Evolutionary conservation across 2,329 filamentous ascomycete genomes (phyloP).

Genomic region (Pseudocercospora vitis): DNA sequence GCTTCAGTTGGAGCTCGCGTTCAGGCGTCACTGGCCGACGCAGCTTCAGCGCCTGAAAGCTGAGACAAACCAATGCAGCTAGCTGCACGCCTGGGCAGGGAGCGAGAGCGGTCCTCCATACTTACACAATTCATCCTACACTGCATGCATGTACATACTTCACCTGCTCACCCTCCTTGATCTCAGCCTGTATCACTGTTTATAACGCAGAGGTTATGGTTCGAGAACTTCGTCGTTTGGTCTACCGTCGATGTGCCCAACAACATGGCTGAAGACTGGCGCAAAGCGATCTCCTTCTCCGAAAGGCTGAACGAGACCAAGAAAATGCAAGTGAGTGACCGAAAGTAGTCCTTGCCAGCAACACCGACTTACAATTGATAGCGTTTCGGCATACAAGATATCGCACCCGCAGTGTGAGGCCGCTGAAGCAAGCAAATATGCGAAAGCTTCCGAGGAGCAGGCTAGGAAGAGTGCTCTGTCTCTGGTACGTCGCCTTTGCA

Average conservation of each 20-base stretch:
- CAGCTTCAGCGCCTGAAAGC: constrained; percentile 8
- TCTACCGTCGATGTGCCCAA: too few relatives aligned
- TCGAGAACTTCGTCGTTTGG: too few relatives aligned
- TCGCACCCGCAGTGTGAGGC: constrained; percentile 47
- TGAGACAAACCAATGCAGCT: not conserved
- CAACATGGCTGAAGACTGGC: constrained; percentile 43
- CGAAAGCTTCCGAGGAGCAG: constrained; percentile 65
- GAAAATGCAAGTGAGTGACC: constrained; percentile 50
- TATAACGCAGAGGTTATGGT: too few relatives aligned
- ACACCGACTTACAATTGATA: constrained; percentile 33
- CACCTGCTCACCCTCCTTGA: too few relatives aligned
- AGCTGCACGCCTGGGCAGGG: not conserved
- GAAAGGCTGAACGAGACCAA: constrained; percentile 46
- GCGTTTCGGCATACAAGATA: constrained; percentile 51
- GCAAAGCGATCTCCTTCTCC: constrained; percentile 45
- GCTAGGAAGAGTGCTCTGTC: constrained; percentile 61
- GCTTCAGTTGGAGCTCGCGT: constrained; percentile 1
- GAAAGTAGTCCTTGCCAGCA: not conserved
- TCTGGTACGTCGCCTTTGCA: constrained; percentile 48
- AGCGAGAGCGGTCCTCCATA: too few relatives aligned
- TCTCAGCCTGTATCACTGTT: too few relatives aligned
- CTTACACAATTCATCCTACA: too few relatives aligned
- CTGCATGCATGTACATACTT: too few relatives aligned
- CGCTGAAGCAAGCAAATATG: constrained; percentile 55
- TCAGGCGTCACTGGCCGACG: constrained; percentile 1